Conservation (phyloP, 208 protist species). For the Trypanosoma boissoni region DNA sequence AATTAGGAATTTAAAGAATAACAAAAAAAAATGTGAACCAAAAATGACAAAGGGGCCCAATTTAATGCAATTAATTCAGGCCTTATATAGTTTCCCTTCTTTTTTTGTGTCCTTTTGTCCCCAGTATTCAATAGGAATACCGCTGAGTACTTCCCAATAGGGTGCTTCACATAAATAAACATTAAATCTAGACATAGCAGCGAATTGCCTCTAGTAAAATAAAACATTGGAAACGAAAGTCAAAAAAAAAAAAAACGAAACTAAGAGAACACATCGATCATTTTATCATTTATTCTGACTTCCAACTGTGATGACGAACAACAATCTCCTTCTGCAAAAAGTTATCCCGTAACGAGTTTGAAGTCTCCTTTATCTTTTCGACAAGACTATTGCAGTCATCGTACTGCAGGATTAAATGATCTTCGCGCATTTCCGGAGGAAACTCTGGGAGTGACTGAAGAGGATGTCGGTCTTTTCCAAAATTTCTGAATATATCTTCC, state of each 20-base stretch:
- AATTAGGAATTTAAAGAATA: constrained; percentile 4
- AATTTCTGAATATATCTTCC: constrained; percentile 7
- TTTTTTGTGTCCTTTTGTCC: too few relatives aligned
- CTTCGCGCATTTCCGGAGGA: constrained; percentile 13
- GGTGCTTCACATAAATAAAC: constrained; percentile 5
- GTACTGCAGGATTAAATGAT: constrained; percentile 22
- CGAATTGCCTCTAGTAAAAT: too few relatives aligned
- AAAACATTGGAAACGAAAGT: not conserved
- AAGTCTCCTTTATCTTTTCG: constrained; percentile 19
- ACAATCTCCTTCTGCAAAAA: constrained; percentile 40
- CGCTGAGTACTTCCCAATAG: not conserved
- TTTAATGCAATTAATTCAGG: not conserved
- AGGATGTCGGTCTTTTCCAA: constrained; percentile 1
- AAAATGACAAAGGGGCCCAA: not conserved
- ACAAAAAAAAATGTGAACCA: constrained; percentile 5
- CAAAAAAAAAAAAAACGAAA: constrained; percentile 7
- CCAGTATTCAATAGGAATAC: too few relatives aligned
- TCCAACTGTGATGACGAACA: constrained; percentile 18
- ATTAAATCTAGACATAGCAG: not conserved
- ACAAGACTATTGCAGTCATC: constrained; percentile 21
- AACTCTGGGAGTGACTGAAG: constrained; percentile 20
- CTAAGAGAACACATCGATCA: constrained; percentile 14
- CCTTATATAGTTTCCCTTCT: not conserved
- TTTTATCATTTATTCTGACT: constrained; percentile 10
- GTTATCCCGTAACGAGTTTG: constrained; percentile 8